A percentile compares a stretch with the other conserved stretches of the same genome.
Evolutionary conservation across 108 stramenopile genomes (phyloP).

Genomic region (Cyclotella atomus): DNA sequence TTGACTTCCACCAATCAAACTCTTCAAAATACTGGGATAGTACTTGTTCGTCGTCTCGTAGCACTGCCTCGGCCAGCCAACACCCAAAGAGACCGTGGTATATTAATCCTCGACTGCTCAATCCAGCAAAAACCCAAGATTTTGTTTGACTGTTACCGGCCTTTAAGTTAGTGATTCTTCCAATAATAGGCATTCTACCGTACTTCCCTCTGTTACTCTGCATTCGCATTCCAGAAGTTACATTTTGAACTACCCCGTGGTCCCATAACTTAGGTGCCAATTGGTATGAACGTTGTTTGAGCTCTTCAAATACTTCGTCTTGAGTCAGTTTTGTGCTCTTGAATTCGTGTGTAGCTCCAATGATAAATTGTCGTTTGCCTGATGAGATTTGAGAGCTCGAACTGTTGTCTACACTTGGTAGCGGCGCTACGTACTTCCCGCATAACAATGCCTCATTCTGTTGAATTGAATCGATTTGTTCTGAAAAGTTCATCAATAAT

Average conservation of each 20-base stretch:
- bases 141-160: slow-evolving; percentile 37
- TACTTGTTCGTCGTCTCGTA: slow-evolving; percentile 39
- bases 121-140: slow-evolving; percentile 79
- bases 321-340: slow-evolving; percentile 44
- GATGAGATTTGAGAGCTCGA: slow-evolving; percentile 14
- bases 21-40: slow-evolving; percentile 34
- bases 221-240: slow-evolving; percentile 71
- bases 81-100: slow-evolving; percentile 82
- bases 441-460: slow-evolving; percentile 59
- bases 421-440: slow-evolving; percentile 85
- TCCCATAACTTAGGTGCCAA: slow-evolving; percentile 75
- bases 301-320: slow-evolving; percentile 55
- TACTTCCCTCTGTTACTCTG: slow-evolving; percentile 75
- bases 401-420: slow-evolving; percentile 10
- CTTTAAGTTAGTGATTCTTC: slow-evolving; percentile 31
- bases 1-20: slow-evolving; percentile 61
- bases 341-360: slow-evolving; percentile 91
- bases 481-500: slow-evolving; percentile 54
- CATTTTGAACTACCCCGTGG: slow-evolving; percentile 48
- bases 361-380: slow-evolving; percentile 38
- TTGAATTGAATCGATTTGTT: background rate
- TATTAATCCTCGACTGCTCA: slow-evolving; percentile 82
- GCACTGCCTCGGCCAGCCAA: slow-evolving; percentile 57
- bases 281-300: slow-evolving; percentile 55
- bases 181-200: slow-evolving; percentile 84